phyloP scores from a whole-genome alignment of 2,329 filamentous ascomycete species.

The Fusarium sp. region DNA sequence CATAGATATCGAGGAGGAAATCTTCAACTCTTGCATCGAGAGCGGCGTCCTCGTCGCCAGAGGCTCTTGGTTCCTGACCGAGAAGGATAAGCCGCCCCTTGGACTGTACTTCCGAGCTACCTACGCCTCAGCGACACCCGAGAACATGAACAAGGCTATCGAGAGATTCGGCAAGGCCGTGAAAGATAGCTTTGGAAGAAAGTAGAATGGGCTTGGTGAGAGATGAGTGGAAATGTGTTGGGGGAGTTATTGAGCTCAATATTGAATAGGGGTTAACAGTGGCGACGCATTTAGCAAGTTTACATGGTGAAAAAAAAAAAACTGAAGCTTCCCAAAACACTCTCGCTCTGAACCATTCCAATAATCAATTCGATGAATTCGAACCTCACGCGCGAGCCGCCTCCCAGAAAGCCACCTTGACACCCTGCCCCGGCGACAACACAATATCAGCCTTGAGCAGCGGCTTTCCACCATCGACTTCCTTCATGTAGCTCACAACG shows the following conservation, averaged over 20 bases:
- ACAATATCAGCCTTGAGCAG: conserved; percentile 70
- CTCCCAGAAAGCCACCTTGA: conserved; percentile 68
- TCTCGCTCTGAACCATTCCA: not conserved
- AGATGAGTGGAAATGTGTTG: not conserved
- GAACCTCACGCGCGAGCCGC: conserved; percentile 49
- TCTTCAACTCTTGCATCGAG: conserved; percentile 82
- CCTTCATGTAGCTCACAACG: conserved; percentile 68
- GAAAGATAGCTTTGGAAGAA: conserved; percentile 63
- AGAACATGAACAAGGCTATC: conserved; percentile 79
- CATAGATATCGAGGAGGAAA: conserved; percentile 82
- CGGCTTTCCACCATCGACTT: conserved; percentile 66
- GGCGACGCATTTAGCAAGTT: not conserved
- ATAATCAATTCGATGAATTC: not conserved
- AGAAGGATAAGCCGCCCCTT: conserved; percentile 68
- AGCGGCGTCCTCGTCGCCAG: conserved; percentile 84
- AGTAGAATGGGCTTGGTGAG: conserved; percentile 24
- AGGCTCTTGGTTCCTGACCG: conserved; percentile 92
- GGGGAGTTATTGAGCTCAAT: not conserved
- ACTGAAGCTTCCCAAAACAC: not conserved
- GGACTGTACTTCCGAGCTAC: conserved; percentile 91
- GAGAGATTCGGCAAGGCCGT: conserved; percentile 81
- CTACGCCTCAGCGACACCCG: conserved; percentile 81
- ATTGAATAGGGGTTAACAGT: not conserved
- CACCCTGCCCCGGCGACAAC: conserved; percentile 68
- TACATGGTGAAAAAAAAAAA: not conserved